A percentile compares a stretch with the other conserved stretches of the same genome.
phyloP scores from a whole-genome alignment of 1,284 basidiomycete genomes.

The Mycosarcoma maydis region DNA sequence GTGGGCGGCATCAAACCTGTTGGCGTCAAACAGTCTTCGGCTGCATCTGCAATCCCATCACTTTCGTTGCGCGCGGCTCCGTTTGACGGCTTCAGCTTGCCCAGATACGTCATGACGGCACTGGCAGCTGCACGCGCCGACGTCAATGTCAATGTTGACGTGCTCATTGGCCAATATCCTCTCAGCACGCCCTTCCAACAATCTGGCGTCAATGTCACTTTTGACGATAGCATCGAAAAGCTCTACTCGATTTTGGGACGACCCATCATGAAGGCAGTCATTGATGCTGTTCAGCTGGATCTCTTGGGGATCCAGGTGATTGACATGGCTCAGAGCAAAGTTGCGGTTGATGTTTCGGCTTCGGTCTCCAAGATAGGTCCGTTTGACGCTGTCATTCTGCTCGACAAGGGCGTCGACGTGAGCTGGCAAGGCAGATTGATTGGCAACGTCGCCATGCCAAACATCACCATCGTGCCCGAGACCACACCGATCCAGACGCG shows the following conservation, averaged over 20 bases:
- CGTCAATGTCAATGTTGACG: slow-evolving; percentile 72
- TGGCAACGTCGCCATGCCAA: slow-evolving; percentile 74
- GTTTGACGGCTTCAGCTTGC: slow-evolving; percentile 74
- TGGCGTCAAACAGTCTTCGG: slow-evolving; percentile 5
- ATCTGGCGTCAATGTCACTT: slow-evolving; percentile 71
- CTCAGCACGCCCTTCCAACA: slow-evolving; percentile 76
- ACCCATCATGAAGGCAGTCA: slow-evolving; percentile 80
- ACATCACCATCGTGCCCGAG: slow-evolving; percentile 69
- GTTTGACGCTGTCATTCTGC: slow-evolving; percentile 77
- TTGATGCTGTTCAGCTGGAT: slow-evolving; percentile 72
- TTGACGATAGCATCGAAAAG: slow-evolving; percentile 74
- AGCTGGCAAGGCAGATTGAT: slow-evolving; percentile 74
- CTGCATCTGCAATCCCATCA: slow-evolving; percentile 45
- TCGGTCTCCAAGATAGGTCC: slow-evolving; percentile 78
- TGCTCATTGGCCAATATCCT: slow-evolving; percentile 75
- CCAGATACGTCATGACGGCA: slow-evolving; percentile 74
- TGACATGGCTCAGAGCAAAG: slow-evolving; percentile 70
- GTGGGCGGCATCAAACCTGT: slow-evolving; percentile 6
- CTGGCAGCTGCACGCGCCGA: slow-evolving; percentile 76
- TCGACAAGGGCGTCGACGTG: slow-evolving; percentile 74
- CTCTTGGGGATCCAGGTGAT: slow-evolving; percentile 37
- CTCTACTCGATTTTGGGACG: slow-evolving; percentile 77
- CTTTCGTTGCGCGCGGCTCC: slow-evolving; percentile 68
- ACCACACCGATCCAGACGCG: slow-evolving; percentile 73
- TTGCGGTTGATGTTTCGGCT: slow-evolving; percentile 74